Evolutionary conservation across 2,329 filamentous ascomycete genomes (phyloP).

Genomic region (Botrytis byssoidea): DNA sequence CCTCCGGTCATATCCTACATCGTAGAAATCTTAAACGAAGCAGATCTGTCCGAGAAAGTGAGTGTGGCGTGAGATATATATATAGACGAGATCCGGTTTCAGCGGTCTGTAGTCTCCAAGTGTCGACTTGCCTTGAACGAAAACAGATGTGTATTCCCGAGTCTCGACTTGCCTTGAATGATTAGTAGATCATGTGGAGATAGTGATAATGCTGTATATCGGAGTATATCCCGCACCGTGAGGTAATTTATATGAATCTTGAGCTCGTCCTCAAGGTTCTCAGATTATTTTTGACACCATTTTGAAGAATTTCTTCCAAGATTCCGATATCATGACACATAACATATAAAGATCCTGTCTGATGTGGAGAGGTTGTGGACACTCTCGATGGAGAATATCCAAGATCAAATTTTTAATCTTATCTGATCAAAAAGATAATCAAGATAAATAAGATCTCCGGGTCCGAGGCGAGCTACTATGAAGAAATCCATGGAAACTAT

Average conservation of each 20-base stretch:
- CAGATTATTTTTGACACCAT: background rate
- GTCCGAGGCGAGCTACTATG: background rate
- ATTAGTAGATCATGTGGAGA: background rate
- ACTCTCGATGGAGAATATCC: background rate
- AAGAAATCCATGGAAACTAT: background rate
- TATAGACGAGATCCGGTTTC: background rate
- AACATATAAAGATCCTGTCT: background rate
- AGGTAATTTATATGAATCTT: conserved; percentile 4
- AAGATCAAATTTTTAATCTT: conserved; percentile 2
- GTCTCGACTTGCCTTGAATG: background rate
- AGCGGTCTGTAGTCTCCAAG: background rate
- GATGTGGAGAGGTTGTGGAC: background rate
- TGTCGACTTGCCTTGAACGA: background rate
- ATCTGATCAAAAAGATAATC: conserved; percentile 20
- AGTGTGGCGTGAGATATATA: background rate
- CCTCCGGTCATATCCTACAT: background rate
- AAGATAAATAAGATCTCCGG: background rate
- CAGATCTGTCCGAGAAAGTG: background rate
- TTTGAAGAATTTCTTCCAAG: background rate
- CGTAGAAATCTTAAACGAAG: background rate
- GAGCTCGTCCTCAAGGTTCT: background rate
- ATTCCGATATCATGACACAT: background rate
- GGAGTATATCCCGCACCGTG: background rate
- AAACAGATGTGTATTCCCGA: background rate
- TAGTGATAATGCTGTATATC: background rate